Evolutionary conservation across 169 alveolate genomes (phyloP).

Genomic region (Cryptosporidium parvum): DNA sequence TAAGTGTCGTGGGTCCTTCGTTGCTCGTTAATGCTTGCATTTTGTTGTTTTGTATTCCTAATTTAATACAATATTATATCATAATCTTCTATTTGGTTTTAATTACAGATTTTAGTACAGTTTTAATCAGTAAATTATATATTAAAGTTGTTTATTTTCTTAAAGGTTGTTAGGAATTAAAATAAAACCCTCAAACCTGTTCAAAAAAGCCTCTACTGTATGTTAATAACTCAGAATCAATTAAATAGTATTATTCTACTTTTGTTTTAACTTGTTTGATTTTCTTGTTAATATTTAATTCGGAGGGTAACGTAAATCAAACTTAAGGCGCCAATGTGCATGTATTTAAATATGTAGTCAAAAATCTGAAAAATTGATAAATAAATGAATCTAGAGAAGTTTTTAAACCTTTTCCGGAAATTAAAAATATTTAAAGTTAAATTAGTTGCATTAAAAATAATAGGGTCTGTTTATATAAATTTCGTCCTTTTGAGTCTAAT

Average conservation of each 20-base stretch:
- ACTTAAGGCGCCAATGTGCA: background rate
- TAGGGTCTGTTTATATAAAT: background rate
- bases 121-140: no score
- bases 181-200: background rate
- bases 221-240: background rate
- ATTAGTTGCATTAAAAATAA: background rate
- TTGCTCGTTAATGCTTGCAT: slow-evolving; percentile 1
- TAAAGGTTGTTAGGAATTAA: background rate
- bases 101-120: background rate
- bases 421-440: background rate
- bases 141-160: no score
- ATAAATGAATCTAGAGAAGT: background rate
- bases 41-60: background rate
- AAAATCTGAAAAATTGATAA: slow-evolving; percentile 12
- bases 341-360: background rate
- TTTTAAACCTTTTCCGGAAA: background rate
- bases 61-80: background rate
- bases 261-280: background rate
- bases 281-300: background rate
- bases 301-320: slow-evolving; percentile 9
- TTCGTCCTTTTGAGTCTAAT: background rate
- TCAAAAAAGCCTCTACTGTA: background rate
- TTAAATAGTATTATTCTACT: background rate
- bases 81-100: background rate
- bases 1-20: background rate